Evolutionary conservation across 106 monocot genomes (phyloP).

Genomic region (Cymbidium sinense): DNA sequence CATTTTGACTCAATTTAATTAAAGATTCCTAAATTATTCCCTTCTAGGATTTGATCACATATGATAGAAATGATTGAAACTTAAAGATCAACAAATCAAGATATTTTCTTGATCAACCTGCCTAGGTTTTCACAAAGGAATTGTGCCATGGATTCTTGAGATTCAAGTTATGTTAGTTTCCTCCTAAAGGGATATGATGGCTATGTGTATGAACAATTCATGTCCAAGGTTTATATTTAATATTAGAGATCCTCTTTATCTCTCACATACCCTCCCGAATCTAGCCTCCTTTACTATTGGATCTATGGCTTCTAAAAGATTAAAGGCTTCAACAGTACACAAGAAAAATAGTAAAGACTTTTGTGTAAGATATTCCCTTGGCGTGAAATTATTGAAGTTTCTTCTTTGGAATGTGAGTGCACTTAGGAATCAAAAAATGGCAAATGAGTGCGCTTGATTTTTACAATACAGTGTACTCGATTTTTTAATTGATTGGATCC

Average conservation of each 20-base stretch:
- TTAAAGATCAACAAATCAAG: not conserved
- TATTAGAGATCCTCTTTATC: not conserved
- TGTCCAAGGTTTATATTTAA: too few relatives aligned
- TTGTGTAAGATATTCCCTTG: not conserved
- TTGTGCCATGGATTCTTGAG: not conserved
- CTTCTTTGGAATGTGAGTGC: not conserved
- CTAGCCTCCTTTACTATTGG: not conserved
- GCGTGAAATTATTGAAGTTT: not conserved
- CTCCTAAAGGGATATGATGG: not conserved
- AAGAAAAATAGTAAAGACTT: not conserved
- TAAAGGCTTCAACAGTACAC: not conserved
- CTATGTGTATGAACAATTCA: too few relatives aligned
- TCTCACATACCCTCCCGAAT: not conserved
- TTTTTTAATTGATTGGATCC: too few relatives aligned
- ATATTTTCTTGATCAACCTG: not conserved
- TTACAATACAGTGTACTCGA: too few relatives aligned
- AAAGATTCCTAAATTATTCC: not conserved
- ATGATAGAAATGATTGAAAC: not conserved
- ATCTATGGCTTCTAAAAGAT: not conserved
- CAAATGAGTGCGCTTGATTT: too few relatives aligned
- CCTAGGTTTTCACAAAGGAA: not conserved
- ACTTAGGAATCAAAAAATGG: too few relatives aligned
- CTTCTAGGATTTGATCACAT: not conserved
- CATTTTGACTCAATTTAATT: not conserved
- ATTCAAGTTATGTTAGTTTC: not conserved